Conservation (phyloP, 768 basidiomycete species). For the Leucosporidium yakuticum region DNA sequence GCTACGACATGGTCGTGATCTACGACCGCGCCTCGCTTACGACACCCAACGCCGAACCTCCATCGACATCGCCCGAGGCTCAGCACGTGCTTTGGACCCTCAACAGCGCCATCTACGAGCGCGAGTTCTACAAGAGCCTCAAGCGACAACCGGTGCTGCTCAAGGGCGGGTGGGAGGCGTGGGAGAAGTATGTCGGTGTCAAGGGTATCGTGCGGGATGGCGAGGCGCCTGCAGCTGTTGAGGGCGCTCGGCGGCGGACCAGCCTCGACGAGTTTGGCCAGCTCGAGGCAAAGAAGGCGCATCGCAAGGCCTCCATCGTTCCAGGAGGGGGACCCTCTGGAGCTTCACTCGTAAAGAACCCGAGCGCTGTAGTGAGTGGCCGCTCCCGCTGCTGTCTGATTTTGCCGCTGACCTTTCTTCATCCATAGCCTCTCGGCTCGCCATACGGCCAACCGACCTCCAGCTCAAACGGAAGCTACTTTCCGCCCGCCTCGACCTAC, state of each 20-base stretch:
- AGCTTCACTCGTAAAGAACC: no score
- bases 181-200: conserved; percentile 57
- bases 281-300: conserved; percentile 19
- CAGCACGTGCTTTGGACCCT: conserved; percentile 43
- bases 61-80: conserved; percentile 47
- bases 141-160: conserved; percentile 70
- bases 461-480: background rate
- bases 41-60: conserved; percentile 53
- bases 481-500: background rate
- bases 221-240: conserved; percentile 9
- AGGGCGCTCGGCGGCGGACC: background rate
- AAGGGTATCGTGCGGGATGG: conserved; percentile 37
- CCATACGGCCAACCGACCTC: no score
- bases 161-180: conserved; percentile 75
- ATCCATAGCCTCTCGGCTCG: no score
- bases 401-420: no score
- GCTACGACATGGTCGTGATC: conserved; percentile 79
- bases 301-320: conserved; percentile 14
- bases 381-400: no score
- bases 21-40: conserved; percentile 58
- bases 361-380: no score
- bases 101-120: conserved; percentile 64
- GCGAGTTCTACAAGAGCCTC: conserved; percentile 60
- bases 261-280: background rate
- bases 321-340: no score